Conservation (phyloP, 208 protist genomes). For the Trichomonas vaginalis region DNA sequence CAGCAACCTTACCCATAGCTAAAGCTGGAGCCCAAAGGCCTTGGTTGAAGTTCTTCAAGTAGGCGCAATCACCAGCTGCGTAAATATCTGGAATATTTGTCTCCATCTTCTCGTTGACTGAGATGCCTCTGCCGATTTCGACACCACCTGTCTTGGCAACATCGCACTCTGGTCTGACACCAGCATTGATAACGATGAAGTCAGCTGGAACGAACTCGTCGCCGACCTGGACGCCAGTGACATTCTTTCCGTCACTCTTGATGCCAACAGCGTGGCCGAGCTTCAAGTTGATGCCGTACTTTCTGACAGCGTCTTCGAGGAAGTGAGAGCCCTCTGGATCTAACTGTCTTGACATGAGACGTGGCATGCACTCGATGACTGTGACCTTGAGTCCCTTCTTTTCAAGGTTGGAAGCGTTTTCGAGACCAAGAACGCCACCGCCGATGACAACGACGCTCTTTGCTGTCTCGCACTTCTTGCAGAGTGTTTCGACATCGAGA, state of each 20-base stretch:
- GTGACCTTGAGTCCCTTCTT: background rate
- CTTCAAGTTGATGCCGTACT: background rate
- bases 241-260: background rate
- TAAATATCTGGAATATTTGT: background rate
- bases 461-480: background rate
- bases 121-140: background rate
- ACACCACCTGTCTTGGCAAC: background rate
- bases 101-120: conserved; percentile 1
- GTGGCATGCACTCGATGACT: background rate
- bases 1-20: background rate
- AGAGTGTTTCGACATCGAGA: background rate
- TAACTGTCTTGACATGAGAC: background rate
- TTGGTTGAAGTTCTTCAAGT: background rate
- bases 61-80: background rate
- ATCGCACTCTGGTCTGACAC: background rate
- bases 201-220: background rate
- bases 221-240: background rate
- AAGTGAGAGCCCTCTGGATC: background rate
- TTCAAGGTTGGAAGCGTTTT: background rate
- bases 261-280: background rate
- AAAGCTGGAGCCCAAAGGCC: background rate
- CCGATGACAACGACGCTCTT: background rate
- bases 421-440: background rate
- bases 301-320: background rate
- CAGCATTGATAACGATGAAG: background rate